Evolutionary conservation across 2,329 filamentous ascomycete genomes (phyloP), one percentile per base, ranked within the genome.

Genomic region (Cladosporium sp.): DNA sequence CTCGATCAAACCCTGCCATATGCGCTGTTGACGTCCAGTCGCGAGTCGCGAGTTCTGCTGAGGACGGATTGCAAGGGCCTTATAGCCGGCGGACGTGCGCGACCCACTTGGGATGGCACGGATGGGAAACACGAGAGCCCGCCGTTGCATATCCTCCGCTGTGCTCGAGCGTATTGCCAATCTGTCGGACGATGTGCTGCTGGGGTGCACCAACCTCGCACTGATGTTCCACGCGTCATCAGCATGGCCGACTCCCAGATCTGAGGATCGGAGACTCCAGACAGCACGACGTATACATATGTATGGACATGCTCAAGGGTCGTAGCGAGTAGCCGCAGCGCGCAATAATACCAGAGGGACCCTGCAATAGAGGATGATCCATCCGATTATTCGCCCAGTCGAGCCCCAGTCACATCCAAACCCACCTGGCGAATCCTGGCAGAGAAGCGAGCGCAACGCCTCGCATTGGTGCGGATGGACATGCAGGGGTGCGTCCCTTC

Each of bases 111-210:
- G 16, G n/a, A 21, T 14, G 55, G 56, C 35, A 40, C 56, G 23
- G 35, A 46, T 59, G 35, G 56, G 56, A 59, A 40, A 59, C 37
- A 37, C 56, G 35, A 59, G 35, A 28, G 56, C 55, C 21, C 28
- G 29, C 26, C 18, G 26, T 33, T 29, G 52, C 52, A 55, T 55
- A 59, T 59, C 44, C 52, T 50, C 44, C 59, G 46, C 44, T 26
- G 29, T 62, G 59, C 40, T 50, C 26, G 57, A 49, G 37, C 57
- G 14, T 23, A 14, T n/a, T 49, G 31, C 59, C 44, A 50, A 21
- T 12, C 59, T 62, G 59, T 62, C 59, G 59, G 59, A 62, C 59
- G 59, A 62, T 62, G 59, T 62, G 59, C 28, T 62, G 31, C 59
- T 52, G 46, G 59, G 59, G 44, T 62, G n/a, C 21, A 21, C 40